Base-by-base conservation (phyloP, 1,139 yeast genomes). In the Pichia sp. region DNA sequence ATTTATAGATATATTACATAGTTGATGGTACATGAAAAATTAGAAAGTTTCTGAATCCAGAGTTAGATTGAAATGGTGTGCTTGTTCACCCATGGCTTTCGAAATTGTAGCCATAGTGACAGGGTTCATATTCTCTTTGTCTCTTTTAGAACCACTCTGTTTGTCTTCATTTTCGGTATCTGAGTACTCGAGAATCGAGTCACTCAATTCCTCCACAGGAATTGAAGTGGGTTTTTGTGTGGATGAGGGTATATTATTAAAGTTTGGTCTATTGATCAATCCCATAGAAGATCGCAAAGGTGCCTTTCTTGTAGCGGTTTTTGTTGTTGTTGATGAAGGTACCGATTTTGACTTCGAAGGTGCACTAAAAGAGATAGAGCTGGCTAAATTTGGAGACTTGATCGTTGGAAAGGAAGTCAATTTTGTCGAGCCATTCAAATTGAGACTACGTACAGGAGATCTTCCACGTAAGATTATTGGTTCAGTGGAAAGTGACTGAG, bases 381-480 rank as follows among this genome's bases (percentile, higher is more conserved):
- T 40, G 2, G 48, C 23, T 49, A 38, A 8, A 8, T 31, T 31
- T 10, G 43, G 23, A 10, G 43, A 40, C n/a, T 15, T 15, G 16
- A 40, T 15, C 8, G 15, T 40, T 40, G 43, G 23, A 10, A 40
- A 8, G 16, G 43, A 40, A 40, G 43, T 15, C 8, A 50, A 36
- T 19, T 45, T 47, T 8, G 52, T 53, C 23, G 56, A 53, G 16
- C 50, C 57, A 31, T 48, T 53, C 5, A 53, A 43, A 38, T 56
- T 44, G 11, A 56, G 36, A 11, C 13, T 50, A 23, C 15, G 59
- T 50, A 61, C 54, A 16, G 68, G 67, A 4, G 68, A 65, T 5
- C 66, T 64, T 6, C 67, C 67, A n/a, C 63, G 60, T 16, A 64
- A 57, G 6, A 64, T 62, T 38, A 65, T 62, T 8, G 67, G 67